These are phyloP conservation scores for Thyridium curvatum DNA, from an alignment of 2,329 filamentous ascomycete species.

Conservation along the genomic window DNA sequence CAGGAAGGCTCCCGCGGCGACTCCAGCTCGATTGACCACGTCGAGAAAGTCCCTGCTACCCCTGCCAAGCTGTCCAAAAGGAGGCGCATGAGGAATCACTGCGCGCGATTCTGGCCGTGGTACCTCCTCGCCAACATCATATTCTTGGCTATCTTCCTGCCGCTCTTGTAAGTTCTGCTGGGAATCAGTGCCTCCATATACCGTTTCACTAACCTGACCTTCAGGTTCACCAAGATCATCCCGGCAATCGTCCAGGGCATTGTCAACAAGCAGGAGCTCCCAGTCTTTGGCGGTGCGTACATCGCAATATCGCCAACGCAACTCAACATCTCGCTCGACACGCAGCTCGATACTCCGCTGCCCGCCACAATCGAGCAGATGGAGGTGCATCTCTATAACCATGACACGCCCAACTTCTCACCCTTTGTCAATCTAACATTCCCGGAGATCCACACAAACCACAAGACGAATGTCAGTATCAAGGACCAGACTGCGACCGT, in stretches of 20 bases:
- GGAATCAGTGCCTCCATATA: too few species aligned
- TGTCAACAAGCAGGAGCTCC: slow-evolving; percentile 32
- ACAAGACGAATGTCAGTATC: slow-evolving; percentile 27
- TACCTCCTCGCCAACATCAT: slow-evolving; percentile 33
- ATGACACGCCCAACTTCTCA: slow-evolving; percentile 20
- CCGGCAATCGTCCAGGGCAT: slow-evolving; percentile 39
- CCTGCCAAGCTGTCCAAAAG: slow-evolving; percentile 13
- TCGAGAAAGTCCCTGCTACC: too few species aligned
- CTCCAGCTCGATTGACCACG: too few species aligned
- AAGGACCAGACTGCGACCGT: slow-evolving; percentile 26
- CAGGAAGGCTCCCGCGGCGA: too few species aligned
- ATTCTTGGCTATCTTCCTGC: slow-evolving; percentile 36
- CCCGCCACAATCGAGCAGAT: slow-evolving; percentile 31
- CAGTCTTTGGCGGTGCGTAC: slow-evolving; percentile 27
- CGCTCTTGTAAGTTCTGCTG: slow-evolving; percentile 40
- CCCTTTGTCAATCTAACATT: slow-evolving; percentile 23
- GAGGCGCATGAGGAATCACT: slow-evolving; percentile 33
- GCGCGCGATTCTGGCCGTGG: slow-evolving; percentile 33
- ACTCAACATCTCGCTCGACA: slow-evolving; percentile 24
- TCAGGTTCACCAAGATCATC: slow-evolving; percentile 35
- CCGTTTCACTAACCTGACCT: slow-evolving; percentile 13
- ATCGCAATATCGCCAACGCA: slow-evolving; percentile 22
- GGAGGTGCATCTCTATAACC: slow-evolving; percentile 33
- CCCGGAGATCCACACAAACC: slow-evolving; percentile 23
- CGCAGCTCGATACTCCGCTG: slow-evolving; percentile 26